These are phyloP conservation scores for Rhododendron ovatum DNA, from an alignment of 148 eudicot genomes.

Conservation along the genomic window DNA sequence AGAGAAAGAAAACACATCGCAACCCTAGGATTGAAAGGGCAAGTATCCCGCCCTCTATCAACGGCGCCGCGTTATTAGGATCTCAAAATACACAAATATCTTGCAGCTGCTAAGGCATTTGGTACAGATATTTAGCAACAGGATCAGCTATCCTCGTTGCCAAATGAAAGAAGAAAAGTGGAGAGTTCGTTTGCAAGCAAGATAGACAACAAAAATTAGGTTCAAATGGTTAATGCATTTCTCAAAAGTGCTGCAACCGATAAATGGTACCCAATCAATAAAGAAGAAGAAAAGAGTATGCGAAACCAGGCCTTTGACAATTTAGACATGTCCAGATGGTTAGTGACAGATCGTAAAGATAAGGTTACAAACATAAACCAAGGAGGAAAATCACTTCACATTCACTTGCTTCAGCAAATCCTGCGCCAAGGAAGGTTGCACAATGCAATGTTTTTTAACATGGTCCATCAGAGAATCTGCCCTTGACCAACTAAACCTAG, in stretches of 20 bases:
- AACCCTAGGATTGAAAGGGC: not conserved
- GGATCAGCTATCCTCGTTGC: not conserved
- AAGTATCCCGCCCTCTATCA: not conserved
- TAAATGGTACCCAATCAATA: not conserved
- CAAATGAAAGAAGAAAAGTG: not conserved
- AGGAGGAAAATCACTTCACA: not conserved
- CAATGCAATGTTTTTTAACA: not conserved
- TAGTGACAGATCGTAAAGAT: not conserved
- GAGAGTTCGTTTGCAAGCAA: not conserved
- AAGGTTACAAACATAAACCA: not conserved
- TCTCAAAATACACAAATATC: not conserved
- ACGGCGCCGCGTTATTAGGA: not conserved
- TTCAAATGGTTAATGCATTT: not conserved
- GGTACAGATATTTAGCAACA: not conserved
- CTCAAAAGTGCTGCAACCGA: not conserved
- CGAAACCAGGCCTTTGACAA: not conserved
- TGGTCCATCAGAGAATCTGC: not conserved
- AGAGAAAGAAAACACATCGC: not conserved
- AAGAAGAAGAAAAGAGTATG: not conserved
- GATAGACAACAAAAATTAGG: not conserved
- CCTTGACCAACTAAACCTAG: not conserved
- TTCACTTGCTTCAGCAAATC: conserved; percentile 3
- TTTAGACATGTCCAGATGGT: not conserved
- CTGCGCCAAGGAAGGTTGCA: not conserved
- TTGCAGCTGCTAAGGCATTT: not conserved